These are phyloP conservation scores for Brassica balearica DNA, from an alignment of 441 rosid genomes.

Conservation along the genomic window DNA sequence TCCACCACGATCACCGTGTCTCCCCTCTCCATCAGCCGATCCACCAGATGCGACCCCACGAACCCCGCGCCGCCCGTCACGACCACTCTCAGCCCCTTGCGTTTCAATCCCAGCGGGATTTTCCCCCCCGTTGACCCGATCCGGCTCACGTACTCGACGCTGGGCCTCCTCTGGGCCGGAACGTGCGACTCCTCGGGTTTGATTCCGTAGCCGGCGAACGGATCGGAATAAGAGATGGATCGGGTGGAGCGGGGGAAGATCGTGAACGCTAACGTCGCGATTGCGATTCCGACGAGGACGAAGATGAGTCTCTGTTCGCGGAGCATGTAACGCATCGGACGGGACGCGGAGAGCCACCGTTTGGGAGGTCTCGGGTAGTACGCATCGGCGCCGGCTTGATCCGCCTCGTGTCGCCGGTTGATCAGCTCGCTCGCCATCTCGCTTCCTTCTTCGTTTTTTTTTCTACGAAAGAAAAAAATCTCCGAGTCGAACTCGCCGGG, in stretches of 20 bases:
- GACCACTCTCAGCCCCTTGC: conserved; percentile 62
- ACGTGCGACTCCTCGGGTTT: conserved; percentile 26
- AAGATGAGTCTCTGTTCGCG: conserved; percentile 69
- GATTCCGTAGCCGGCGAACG: conserved; percentile 39
- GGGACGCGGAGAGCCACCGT: conserved; percentile 67
- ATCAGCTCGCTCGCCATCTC: conserved; percentile 80
- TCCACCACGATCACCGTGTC: conserved; percentile 82
- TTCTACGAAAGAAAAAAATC: too few species aligned
- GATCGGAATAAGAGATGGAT: conserved; percentile 32
- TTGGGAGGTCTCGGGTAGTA: conserved; percentile 88
- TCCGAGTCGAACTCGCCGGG: not conserved
- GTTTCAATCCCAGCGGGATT: conserved; percentile 65
- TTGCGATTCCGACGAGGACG: conserved; percentile 66
- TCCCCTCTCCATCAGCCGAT: conserved; percentile 75
- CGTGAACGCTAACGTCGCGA: conserved; percentile 64
- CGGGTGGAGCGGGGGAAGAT: conserved; percentile 44
- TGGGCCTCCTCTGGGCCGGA: conserved; percentile 41
- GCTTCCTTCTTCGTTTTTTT: too few species aligned
- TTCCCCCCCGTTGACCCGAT: conserved; percentile 49
- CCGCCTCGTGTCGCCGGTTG: conserved; percentile 81
- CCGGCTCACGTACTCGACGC: conserved; percentile 33
- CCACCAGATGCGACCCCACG: conserved; percentile 89
- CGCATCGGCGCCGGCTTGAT: conserved; percentile 56
- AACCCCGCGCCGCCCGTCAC: conserved; percentile 93
- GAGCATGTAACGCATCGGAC: conserved; percentile 67